phyloP scores from a whole-genome alignment of 2,329 filamentous ascomycete genomes.

The Truncatella angustata region DNA sequence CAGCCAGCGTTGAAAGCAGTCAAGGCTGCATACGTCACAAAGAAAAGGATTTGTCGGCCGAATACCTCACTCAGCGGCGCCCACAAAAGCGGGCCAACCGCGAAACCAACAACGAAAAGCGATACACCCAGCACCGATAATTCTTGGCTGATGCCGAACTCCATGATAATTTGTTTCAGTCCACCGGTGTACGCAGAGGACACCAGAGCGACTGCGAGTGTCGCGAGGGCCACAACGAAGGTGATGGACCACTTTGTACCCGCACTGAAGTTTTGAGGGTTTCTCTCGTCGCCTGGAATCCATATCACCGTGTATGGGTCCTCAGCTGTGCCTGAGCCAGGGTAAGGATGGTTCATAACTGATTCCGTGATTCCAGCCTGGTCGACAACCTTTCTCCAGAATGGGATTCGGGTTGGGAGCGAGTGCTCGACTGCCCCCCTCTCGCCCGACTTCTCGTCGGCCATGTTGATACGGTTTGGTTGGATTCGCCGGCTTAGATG shows the following conservation, averaged over 20 bases:
- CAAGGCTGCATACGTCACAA: constrained; percentile 51
- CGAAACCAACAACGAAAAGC: constrained; percentile 62
- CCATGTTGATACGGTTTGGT: too few relatives aligned
- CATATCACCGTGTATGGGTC: constrained; percentile 7
- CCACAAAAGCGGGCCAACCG: constrained; percentile 62
- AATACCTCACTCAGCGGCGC: constrained; percentile 64
- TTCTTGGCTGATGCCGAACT: constrained; percentile 44
- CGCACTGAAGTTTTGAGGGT: constrained; percentile 2
- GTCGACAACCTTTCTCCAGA: constrained; percentile 39
- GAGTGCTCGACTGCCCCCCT: constrained; percentile 1
- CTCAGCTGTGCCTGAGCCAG: constrained; percentile 5
- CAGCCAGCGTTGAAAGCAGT: constrained; percentile 57
- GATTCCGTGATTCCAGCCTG: constrained; percentile 54
- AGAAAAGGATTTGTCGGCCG: constrained; percentile 55
- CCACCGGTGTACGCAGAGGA: constrained; percentile 62
- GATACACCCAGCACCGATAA: constrained; percentile 62
- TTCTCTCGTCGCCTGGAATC: constrained; percentile 5
- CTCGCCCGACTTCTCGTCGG: not conserved
- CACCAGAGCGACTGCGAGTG: constrained; percentile 9
- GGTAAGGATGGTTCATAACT: constrained; percentile 36
- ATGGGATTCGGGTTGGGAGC: constrained; percentile 8
- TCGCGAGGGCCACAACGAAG: constrained; percentile 3
- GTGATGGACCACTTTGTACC: constrained; percentile 7
- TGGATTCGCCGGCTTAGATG: too few relatives aligned
- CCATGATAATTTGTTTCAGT: constrained; percentile 44